Percentiles rank a stretch among this genome's conserved stretches.
These are phyloP conservation scores for Davidsoniella eucalypti DNA, from an alignment of 2,329 filamentous ascomycete species.

Conservation along the genomic window DNA sequence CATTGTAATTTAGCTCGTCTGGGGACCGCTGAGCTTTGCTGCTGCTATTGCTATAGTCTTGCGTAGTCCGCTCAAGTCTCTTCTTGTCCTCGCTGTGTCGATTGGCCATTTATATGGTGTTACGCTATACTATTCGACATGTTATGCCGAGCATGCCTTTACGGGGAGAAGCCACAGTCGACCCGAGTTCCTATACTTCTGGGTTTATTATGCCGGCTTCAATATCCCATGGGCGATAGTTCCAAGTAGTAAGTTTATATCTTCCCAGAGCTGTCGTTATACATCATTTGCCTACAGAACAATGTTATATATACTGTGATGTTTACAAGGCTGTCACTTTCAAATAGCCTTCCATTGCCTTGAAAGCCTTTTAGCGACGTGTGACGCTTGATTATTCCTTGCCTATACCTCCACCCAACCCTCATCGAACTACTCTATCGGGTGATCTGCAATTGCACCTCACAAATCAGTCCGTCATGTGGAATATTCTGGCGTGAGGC, in stretches of 20 bases:
- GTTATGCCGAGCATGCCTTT: constrained; percentile 29
- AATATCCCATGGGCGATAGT: constrained; percentile 37
- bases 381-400: no score
- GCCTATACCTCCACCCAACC: no score
- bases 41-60: constrained; percentile 29
- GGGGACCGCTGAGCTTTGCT: constrained; percentile 41
- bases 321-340: no score
- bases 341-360: neutral
- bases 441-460: no score
- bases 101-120: constrained; percentile 43
- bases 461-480: no score
- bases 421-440: no score
- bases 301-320: no score
- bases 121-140: constrained; percentile 45
- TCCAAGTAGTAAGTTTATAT: constrained; percentile 3
- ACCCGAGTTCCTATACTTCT: constrained; percentile 44
- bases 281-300: no score
- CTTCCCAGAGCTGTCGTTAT: neutral
- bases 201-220: constrained; percentile 45
- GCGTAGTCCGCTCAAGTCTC: constrained; percentile 29
- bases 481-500: no score
- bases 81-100: constrained; percentile 34
- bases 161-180: constrained; percentile 34
- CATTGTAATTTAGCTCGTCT: constrained; percentile 25
- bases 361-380: neutral